Conservation (phyloP, 225 moss, liverwort and hornwort species). For the Lunularia cruciata region DNA sequence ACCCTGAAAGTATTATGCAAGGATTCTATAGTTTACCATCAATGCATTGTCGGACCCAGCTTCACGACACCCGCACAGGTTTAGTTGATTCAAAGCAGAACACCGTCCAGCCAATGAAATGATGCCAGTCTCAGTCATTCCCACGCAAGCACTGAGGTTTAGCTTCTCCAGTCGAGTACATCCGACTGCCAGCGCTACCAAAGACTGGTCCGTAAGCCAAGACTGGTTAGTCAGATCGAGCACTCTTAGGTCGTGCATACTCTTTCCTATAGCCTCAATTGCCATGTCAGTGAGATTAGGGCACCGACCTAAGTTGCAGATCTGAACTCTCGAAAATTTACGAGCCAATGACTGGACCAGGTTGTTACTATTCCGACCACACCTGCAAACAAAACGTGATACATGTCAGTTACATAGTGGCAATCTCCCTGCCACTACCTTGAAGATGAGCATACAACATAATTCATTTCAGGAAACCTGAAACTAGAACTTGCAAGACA, state of each 20-base stretch:
- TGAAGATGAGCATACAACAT: too few relatives aligned
- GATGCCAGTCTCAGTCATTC: conserved; percentile 76
- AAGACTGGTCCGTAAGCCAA: conserved; percentile 65
- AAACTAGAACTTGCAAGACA: too few relatives aligned
- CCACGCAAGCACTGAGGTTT: conserved; percentile 87
- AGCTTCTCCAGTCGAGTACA: conserved; percentile 77
- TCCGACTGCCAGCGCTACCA: conserved; percentile 71
- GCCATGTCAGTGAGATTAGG: conserved; percentile 66
- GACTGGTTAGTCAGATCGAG: conserved; percentile 79
- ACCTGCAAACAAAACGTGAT: conserved; percentile 57
- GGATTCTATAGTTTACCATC: conserved; percentile 58
- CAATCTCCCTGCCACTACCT: too few relatives aligned
- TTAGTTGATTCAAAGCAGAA: conserved; percentile 71
- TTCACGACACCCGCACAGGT: conserved; percentile 87
- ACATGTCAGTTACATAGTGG: too few relatives aligned
- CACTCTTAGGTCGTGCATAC: conserved; percentile 72
- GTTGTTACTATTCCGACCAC: conserved; percentile 80
- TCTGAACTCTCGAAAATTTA: conserved; percentile 72
- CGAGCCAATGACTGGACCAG: conserved; percentile 84
- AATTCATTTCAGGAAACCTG: too few relatives aligned
- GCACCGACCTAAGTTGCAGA: conserved; percentile 77
- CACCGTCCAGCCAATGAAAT: conserved; percentile 80
- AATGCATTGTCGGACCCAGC: conserved; percentile 82
- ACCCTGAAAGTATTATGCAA: too few relatives aligned
- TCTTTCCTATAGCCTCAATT: conserved; percentile 63